Conservation (phyloP, 2,329 filamentous ascomycete species). For the Diaporthe capsici region DNA sequence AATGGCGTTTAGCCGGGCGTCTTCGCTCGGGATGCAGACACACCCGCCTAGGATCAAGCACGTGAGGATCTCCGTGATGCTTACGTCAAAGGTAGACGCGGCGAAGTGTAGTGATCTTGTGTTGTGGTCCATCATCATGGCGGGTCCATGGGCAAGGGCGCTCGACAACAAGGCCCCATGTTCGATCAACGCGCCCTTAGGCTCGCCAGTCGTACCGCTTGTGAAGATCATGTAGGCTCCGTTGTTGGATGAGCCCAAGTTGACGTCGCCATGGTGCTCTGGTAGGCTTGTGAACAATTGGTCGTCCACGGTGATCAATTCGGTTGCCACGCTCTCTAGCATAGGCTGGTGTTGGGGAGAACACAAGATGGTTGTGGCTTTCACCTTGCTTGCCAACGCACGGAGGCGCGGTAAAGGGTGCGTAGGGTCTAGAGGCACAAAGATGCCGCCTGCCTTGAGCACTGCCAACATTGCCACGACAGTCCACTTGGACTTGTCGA, state of each 20-base stretch:
- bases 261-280: constrained; percentile 24
- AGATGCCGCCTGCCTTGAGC: constrained; percentile 45
- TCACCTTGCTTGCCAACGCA: constrained; percentile 13
- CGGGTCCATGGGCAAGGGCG: constrained; percentile 52
- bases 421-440: constrained; percentile 43
- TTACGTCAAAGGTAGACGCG: constrained; percentile 69
- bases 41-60: constrained; percentile 52
- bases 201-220: constrained; percentile 78
- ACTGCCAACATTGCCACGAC: constrained; percentile 44
- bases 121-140: constrained; percentile 57
- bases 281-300: constrained; percentile 16
- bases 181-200: constrained; percentile 73
- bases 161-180: constrained; percentile 57
- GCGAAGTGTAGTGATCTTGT: constrained; percentile 64
- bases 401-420: constrained; percentile 2
- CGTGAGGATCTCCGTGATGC: constrained; percentile 68
- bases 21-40: constrained; percentile 38
- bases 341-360: constrained; percentile 12
- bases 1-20: constrained; percentile 54
- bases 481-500: constrained; percentile 27
- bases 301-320: constrained; percentile 13
- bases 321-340: constrained; percentile 7
- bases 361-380: not conserved
- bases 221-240: constrained; percentile 74
- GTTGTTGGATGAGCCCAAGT: not conserved